phyloP scores from a whole-genome alignment of 163 green algal genomes.

The Chlamydomonas reinhardtii region DNA sequence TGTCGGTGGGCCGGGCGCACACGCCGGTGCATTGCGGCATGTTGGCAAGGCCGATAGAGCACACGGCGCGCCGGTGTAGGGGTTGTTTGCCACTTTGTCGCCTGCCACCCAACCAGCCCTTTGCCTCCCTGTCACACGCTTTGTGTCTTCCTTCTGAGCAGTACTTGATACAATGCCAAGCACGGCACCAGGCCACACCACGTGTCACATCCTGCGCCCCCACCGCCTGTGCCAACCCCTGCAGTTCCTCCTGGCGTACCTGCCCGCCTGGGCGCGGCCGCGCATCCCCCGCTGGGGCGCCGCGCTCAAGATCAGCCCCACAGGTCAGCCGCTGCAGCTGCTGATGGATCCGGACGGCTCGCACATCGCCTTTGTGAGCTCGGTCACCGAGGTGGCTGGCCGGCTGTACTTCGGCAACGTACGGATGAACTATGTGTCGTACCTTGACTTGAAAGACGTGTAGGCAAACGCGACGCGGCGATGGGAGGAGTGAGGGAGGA shows the following conservation, averaged over 20 bases:
- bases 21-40: no score
- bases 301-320: conserved; percentile 35
- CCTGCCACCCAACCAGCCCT: no score
- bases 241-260: conserved; percentile 20
- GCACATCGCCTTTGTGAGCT: conserved; percentile 53
- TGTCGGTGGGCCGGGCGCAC: not conserved
- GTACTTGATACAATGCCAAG: no score
- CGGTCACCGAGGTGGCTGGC: conserved; percentile 49
- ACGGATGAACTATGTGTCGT: conserved; percentile 39
- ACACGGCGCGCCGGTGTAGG: no score
- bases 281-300: conserved; percentile 26
- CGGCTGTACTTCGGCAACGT: conserved; percentile 73
- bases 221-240: not conserved
- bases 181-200: no score
- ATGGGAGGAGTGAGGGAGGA: no score
- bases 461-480: no score
- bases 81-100: no score
- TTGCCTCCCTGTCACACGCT: no score
- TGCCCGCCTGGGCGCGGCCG: conserved; percentile 23
- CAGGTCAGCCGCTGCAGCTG: conserved; percentile 21
- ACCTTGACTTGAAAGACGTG: conserved; percentile 41
- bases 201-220: not conserved
- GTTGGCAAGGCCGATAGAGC: no score
- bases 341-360: conserved; percentile 63
- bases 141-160: no score